Evolutionary conservation across 352 stramenopile genomes (phyloP).

Genomic region (Globisporangium alternatum): DNA sequence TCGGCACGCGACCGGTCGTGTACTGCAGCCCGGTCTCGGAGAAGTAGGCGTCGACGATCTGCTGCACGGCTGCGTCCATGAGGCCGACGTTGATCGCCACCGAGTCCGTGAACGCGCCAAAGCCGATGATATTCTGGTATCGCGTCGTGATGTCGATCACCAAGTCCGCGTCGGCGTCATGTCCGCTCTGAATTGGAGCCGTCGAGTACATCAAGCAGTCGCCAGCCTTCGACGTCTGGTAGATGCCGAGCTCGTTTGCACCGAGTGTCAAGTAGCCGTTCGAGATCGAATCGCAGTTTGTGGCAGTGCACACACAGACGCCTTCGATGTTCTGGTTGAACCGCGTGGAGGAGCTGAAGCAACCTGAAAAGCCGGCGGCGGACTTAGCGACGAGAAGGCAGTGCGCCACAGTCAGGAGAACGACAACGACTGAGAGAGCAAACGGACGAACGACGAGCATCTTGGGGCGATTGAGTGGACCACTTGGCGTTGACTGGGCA

Average conservation of each 20-base stretch:
- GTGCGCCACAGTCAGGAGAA: background rate
- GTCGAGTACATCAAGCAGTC: constrained; percentile 43
- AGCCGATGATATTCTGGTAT: constrained; percentile 71
- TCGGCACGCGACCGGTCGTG: constrained; percentile 66
- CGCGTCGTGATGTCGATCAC: constrained; percentile 31
- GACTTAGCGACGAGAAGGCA: background rate
- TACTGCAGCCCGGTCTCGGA: constrained; percentile 58
- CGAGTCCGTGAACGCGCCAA: constrained; percentile 83
- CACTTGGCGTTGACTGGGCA: background rate
- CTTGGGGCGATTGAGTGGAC: background rate
- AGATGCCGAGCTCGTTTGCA: constrained; percentile 35
- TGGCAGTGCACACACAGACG: constrained; percentile 55
- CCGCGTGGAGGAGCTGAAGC: constrained; percentile 33
- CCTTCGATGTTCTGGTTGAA: constrained; percentile 42
- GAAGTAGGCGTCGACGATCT: constrained; percentile 69
- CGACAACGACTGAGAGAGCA: background rate
- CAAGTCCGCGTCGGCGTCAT: constrained; percentile 24
- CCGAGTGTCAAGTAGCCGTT: constrained; percentile 28
- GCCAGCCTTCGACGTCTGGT: constrained; percentile 43
- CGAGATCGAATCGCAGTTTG: constrained; percentile 32
- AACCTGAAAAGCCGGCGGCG: background rate
- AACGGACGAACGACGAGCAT: constrained; percentile 6
- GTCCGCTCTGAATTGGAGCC: constrained; percentile 2
- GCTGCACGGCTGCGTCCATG: constrained; percentile 44
- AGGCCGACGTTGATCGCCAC: constrained; percentile 69